Evolutionary conservation across 78 protist species (phyloP), one percentile per base, ranked within the genome.

Genomic region (Abeoforma whisleri): DNA sequence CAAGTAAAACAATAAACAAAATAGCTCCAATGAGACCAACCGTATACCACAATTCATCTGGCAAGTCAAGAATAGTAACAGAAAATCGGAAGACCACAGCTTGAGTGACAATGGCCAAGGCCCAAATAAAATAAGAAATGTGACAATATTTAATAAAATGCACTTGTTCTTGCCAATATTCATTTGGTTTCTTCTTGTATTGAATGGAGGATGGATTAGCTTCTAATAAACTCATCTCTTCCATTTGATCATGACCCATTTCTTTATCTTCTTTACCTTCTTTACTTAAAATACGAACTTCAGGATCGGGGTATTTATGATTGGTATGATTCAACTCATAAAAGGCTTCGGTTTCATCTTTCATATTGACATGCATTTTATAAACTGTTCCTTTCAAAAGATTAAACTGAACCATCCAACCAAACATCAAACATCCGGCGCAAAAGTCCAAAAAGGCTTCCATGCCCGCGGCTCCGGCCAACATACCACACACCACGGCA

Each of bases 391-490:
- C 83, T 0, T 62, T 40, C 16, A 79, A 19, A n/a, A 33, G n/a
- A 22, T 0, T 62, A 33, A 79, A 57, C 12, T 57, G 2, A 30
- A 79, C 68, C 8, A 38, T 16, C 35, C 40, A 33, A 79, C 57
- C 31, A 62, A 31, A 79, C 71, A 79, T 33, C 33, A 79, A 5
- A n/a, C 34, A 79, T n/a, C 83, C 83, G 28, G 83, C 83, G 16
- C 83, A 79, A 33, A 79, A 79, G 68, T 79, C 62, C 28, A 79
- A 0, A 33, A 38, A 33, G 62, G 71, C 37, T 62, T 79, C 83
- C 83, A 79, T 79, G 28, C 83, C 83, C 5, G 83, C 83, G 19
- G 83, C 83, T 16, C 37, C 37, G 25, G 83, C 62, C 37, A 79
- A 57, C 62, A 79, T 38, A 30, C 68, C 83, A 79, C 83, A 79